Evolutionary conservation across 2,329 filamentous ascomycete genomes (phyloP), one percentile per base, ranked within the genome.

Genomic region (Fusarium duplospermum): DNA sequence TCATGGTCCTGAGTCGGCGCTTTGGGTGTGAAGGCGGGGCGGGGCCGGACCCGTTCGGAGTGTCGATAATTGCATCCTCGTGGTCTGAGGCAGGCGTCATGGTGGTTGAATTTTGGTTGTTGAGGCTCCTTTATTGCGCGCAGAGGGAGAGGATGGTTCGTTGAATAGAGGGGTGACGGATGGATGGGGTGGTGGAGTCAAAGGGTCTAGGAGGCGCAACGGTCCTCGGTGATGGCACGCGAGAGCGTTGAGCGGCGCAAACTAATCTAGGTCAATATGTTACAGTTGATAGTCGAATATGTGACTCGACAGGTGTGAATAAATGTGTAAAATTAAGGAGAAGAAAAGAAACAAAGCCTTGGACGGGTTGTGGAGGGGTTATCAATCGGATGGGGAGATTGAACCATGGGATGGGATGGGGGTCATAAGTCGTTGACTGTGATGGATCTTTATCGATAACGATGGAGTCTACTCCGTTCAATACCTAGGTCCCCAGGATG

Each of bases 1-100:
- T 89, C 80, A 81, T 81, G 31, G 81, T 81, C 52, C 80, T 76
- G 47, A 77, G 74, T 42, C 77, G 76, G 59, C 65, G 70, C 69
- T 78, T 77, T 29, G 70, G 69, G 6, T 66, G 66, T 31, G 62
- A 62, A 35, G 70, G 64, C 58, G 68, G 63, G 59, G 68, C 59
- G 18, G 24, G 47, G 47, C 47, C 47, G 27, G 65, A 56, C 54
- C 67, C 47, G 35, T 69, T 67, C 45, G 64, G 35, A 14, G 70
- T 72, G 42, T 71, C 65, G 63, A 59, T 63, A 67, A 71, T 61
- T 35, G 70, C 68, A 52, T 78, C 75, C 61, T 78, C 76, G 54
- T 78, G 76, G 42, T 77, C 66, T 6, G 66, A 77, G 59, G 73
- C 75, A 65, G 76, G 76, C 47, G 76, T 76, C 76, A 78, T 78